Evolutionary conservation across 331 rosid genomes (phyloP), one percentile per base, ranked within the genome.

Genomic region (Acacia pycnantha): DNA sequence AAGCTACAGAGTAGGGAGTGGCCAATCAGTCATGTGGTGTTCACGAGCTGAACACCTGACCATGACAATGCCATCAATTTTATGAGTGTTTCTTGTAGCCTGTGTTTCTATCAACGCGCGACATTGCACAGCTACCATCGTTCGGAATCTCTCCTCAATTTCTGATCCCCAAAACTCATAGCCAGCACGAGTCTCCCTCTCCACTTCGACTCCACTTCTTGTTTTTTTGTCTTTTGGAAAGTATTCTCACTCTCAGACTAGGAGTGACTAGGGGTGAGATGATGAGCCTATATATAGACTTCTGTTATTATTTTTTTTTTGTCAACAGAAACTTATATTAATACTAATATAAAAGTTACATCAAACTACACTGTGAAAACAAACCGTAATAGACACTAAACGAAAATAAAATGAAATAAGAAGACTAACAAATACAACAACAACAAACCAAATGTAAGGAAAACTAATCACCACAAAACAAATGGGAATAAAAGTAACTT

Each of bases 41-140:
- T 72, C 76, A 72, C 76, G 76, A 72, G 76, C 76, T 72, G n/a
- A 13, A 31, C 76, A 72, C 43, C 76, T 47, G 59, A 47, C 11
- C 26, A 72, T 47, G 41, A 72, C 43, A 47, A 72, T 16, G 76
- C 61, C 41, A 72, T 31, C 53, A 46, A 72, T 48, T 26, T 72
- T 47, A 14, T 72, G 22, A 13, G 56, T 7, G 18, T 51, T 5
- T 53, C 12, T 43, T 70, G 13, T 22, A 70, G 58, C 76, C 54
- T 46, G 18, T 46, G 37, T 44, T 24, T 5, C 59, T 13, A 44
- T 71, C 76, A 72, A 72, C 19, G 26, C 4, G 8, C 16, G 58
- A 70, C 56, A 3, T 37, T 37, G 29, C 50, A 19, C 4, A 33
- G 26, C 24, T 37, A 8, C 41, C 24, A 33, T 31, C 58, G 11